phyloP scores from a whole-genome alignment of 495 filamentous ascomycete species.

The Penicillium argentinense region DNA sequence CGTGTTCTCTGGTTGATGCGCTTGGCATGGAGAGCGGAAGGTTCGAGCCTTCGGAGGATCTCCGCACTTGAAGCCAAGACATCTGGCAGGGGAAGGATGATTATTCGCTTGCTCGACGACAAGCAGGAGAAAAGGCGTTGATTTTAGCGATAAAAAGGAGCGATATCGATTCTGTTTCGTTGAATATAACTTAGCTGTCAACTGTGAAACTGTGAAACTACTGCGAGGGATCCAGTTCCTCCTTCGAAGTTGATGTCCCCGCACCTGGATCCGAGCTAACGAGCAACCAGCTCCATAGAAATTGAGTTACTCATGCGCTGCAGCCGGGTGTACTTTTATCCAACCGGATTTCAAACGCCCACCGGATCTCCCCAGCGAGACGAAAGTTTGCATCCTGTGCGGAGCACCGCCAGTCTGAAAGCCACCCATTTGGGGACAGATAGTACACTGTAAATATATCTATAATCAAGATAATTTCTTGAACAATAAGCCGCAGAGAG shows the following conservation, averaged over 20 bases:
- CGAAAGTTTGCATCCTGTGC: not conserved
- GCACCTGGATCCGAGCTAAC: not conserved
- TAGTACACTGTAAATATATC: not conserved
- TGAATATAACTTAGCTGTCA: not conserved
- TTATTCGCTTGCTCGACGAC: not conserved
- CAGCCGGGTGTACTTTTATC: not conserved
- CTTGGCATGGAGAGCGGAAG: constrained; percentile 5
- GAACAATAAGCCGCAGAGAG: not conserved
- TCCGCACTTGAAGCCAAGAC: not conserved
- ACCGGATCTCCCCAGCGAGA: not conserved
- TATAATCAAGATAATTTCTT: not conserved
- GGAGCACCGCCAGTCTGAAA: not conserved
- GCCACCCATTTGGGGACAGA: not conserved
- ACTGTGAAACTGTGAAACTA: not conserved
- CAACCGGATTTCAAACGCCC: not conserved
- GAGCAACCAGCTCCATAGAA: not conserved
- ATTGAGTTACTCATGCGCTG: not conserved
- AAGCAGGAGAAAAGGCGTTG: not conserved
- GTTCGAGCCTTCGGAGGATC: constrained; percentile 3
- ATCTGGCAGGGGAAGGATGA: not conserved
- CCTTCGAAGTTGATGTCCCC: not conserved
- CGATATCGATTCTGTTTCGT: not conserved
- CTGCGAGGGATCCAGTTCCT: not conserved
- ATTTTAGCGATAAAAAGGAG: not conserved
- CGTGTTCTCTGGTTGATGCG: constrained; percentile 5